Percentiles rank a stretch among this genome's conserved stretches.
Evolutionary conservation across 2,329 filamentous ascomycete species (phyloP).

Genomic region (Fusarium subtropicale): DNA sequence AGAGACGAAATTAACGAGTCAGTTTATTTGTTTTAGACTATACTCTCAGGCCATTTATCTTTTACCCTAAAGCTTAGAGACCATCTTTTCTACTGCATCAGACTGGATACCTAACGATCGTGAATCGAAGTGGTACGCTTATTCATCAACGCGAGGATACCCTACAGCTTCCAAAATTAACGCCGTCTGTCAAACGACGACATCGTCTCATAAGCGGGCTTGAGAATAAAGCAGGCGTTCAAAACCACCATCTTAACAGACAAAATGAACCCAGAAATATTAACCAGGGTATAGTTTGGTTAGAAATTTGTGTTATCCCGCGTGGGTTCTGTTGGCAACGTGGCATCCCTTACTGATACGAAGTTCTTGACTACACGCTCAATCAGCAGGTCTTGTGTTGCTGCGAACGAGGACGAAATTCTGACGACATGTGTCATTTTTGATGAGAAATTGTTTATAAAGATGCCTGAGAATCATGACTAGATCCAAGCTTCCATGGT

Average conservation of each 20-base stretch:
- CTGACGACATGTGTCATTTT: constrained; percentile 57
- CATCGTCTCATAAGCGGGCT: neutral
- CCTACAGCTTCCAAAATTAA: constrained; percentile 12
- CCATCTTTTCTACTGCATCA: too few species aligned
- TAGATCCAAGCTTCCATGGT: constrained; percentile 54
- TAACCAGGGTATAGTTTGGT: neutral
- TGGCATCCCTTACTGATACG: constrained; percentile 48
- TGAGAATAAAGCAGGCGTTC: neutral
- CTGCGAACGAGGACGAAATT: constrained; percentile 58
- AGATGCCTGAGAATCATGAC: constrained; percentile 53
- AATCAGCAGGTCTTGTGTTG: constrained; percentile 55
- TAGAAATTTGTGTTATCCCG: constrained; percentile 7
- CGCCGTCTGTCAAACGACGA: neutral
- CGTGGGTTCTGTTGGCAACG: constrained; percentile 8
- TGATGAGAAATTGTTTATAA: constrained; percentile 52
- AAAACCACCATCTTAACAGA: neutral
- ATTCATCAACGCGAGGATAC: constrained; percentile 4
- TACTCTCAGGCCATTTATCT: too few species aligned
- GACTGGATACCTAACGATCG: too few species aligned
- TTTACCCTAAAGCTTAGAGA: too few species aligned
- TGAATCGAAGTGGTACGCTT: neutral
- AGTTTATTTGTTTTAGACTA: too few species aligned
- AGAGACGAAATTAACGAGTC: too few species aligned
- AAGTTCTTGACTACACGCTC: constrained; percentile 55
- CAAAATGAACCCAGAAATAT: neutral